Evolutionary conservation across 768 basidiomycete species (phyloP).

Genomic region (Termitomyces sp.): DNA sequence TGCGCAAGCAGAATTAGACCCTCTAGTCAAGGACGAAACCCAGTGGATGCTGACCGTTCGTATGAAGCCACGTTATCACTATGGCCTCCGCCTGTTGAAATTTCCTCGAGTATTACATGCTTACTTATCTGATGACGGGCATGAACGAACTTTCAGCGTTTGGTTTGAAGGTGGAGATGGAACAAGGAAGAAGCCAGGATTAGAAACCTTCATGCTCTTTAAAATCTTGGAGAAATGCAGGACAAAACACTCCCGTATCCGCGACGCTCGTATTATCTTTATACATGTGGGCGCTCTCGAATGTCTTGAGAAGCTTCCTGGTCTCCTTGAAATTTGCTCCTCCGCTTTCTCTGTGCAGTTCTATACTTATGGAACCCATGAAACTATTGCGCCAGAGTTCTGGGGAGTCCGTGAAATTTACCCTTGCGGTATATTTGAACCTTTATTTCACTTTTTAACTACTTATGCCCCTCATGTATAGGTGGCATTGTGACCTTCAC

Average conservation of each 20-base stretch:
- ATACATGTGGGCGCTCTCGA: constrained; percentile 55
- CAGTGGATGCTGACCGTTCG: constrained; percentile 19
- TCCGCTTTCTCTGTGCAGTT: constrained; percentile 47
- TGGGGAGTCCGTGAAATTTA: constrained; percentile 69
- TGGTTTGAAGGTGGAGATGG: constrained; percentile 36
- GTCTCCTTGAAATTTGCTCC: constrained; percentile 39
- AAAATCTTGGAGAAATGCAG: constrained; percentile 37
- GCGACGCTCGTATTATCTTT: constrained; percentile 48
- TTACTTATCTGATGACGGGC: constrained; percentile 31
- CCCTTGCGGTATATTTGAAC: constrained; percentile 43
- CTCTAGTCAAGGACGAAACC: constrained; percentile 10
- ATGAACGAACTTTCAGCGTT: constrained; percentile 36
- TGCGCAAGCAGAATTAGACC: constrained; percentile 15
- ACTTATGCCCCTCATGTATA: constrained; percentile 17
- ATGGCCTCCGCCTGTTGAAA: constrained; percentile 35
- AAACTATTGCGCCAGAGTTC: constrained; percentile 37
- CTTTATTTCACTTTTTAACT: not conserved
- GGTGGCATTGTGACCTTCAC: constrained; percentile 75
- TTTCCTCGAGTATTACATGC: constrained; percentile 45
- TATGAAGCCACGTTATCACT: constrained; percentile 24
- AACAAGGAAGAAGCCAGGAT: constrained; percentile 19
- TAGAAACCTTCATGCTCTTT: constrained; percentile 40
- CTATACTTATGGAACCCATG: constrained; percentile 64
- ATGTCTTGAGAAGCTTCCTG: constrained; percentile 42
- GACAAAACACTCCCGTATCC: constrained; percentile 32